These are phyloP conservation scores for Artemisia argyi DNA, from an alignment of 129 eudicot species.

Conservation along the genomic window DNA sequence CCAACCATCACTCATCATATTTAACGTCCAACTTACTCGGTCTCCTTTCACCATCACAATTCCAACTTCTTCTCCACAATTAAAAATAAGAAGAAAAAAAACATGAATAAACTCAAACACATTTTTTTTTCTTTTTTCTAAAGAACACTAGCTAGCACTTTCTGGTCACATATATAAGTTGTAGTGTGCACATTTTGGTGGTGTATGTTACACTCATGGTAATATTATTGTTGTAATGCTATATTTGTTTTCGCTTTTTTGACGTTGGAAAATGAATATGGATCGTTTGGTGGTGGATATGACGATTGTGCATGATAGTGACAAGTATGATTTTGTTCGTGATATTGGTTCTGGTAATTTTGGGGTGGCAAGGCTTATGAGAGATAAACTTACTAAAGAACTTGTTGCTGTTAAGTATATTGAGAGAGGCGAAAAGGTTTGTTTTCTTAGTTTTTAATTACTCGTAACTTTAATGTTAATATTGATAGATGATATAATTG, in stretches of 20 bases:
- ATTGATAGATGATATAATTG: slow-evolving; percentile 16
- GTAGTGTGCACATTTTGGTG: no score
- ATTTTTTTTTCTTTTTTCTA: no score
- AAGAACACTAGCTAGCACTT: no score
- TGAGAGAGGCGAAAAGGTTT: slow-evolving; percentile 86
- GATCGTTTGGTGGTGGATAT: slow-evolving; percentile 56
- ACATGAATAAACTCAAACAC: slow-evolving; percentile 2
- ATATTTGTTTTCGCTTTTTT: neutral
- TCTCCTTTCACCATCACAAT: slow-evolving; percentile 34
- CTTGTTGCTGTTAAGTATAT: slow-evolving; percentile 91
- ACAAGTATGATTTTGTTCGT: slow-evolving; percentile 67
- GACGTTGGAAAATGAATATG: slow-evolving; percentile 37
- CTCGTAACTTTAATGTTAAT: neutral
- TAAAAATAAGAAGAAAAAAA: neutral
- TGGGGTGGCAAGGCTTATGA: slow-evolving; percentile 87
- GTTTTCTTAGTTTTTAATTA: slow-evolving; percentile 19
- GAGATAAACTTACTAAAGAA: slow-evolving; percentile 71
- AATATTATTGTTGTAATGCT: no score
- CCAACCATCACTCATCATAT: slow-evolving; percentile 45
- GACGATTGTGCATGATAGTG: slow-evolving; percentile 87
- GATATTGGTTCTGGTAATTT: slow-evolving; percentile 94
- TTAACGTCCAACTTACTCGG: slow-evolving; percentile 15
- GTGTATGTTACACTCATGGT: no score
- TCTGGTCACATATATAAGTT: no score
- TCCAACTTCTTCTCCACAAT: slow-evolving; percentile 25